Evolutionary conservation across 371 early-diverging fungal species (phyloP).

Genomic region (Funneliformis caledonium): DNA sequence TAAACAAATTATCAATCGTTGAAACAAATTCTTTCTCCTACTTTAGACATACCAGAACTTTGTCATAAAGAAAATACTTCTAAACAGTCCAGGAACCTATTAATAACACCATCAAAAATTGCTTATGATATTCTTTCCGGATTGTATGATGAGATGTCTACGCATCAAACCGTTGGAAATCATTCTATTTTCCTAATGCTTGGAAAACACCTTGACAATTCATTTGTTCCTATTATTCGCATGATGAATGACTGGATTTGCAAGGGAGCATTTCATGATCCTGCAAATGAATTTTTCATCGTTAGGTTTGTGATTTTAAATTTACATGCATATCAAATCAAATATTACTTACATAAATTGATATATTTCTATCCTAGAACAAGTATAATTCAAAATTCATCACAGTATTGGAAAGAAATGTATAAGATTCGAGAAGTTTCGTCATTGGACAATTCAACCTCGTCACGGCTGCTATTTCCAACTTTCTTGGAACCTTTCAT

Average conservation of each 20-base stretch:
- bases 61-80: not conserved
- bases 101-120: not conserved
- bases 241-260: conserved; percentile 38
- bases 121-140: conserved; percentile 15
- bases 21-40: not conserved
- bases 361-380: not conserved
- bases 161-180: conserved; percentile 29
- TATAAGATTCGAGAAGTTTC: conserved; percentile 12
- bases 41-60: conserved; percentile 28
- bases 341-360: not conserved
- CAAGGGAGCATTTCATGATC: conserved; percentile 26
- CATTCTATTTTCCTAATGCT: conserved; percentile 19
- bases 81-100: not conserved
- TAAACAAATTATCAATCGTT: not conserved
- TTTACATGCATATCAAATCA: not conserved
- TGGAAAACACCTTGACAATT: conserved; percentile 32
- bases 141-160: conserved; percentile 10
- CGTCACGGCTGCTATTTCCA: not conserved
- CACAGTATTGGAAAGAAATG: conserved; percentile 36
- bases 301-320: conserved; percentile 10
- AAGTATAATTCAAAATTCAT: not conserved
- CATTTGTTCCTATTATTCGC: conserved; percentile 24
- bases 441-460: too few species aligned
- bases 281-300: conserved; percentile 34
- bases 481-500: conserved; percentile 19